These are phyloP conservation scores for Globisporangium apiculatum DNA, from an alignment of 352 stramenopile species.

Conservation along the genomic window DNA sequence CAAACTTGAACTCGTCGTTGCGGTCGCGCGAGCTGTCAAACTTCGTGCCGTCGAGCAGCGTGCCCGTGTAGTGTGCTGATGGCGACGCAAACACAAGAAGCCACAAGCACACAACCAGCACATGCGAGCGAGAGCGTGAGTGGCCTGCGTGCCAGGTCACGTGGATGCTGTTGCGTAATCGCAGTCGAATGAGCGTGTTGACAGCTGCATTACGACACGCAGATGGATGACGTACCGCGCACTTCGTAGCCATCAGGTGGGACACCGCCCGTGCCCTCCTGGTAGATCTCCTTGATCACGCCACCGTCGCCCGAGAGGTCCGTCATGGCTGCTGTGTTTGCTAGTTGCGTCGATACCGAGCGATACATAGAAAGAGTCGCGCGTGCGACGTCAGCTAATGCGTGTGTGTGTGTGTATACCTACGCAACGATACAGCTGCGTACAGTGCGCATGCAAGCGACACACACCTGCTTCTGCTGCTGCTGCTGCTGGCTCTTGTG, in stretches of 20 bases:
- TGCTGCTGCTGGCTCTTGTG: not conserved
- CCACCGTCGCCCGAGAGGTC: constrained; percentile 87
- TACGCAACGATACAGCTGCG: too few species aligned
- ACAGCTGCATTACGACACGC: not conserved
- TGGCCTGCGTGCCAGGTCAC: too few species aligned
- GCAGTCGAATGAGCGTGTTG: not conserved
- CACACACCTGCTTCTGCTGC: not conserved
- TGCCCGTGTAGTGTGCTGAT: constrained; percentile 93
- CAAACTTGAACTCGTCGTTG: constrained; percentile 84
- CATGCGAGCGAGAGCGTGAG: too few species aligned
- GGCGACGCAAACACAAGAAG: not conserved
- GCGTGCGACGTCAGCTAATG: too few species aligned
- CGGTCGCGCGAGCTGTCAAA: constrained; percentile 93
- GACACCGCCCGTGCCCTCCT: constrained; percentile 80
- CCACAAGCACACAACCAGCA: too few species aligned
- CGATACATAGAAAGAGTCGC: too few species aligned
- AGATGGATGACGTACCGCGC: constrained; percentile 22
- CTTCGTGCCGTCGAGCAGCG: constrained; percentile 90
- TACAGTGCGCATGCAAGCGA: too few species aligned
- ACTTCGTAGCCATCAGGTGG: constrained; percentile 78
- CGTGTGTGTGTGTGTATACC: too few species aligned
- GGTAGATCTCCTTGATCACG: constrained; percentile 89
- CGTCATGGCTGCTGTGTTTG: constrained; percentile 24
- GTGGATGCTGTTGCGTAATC: not conserved
- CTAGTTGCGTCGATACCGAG: not conserved